Evolutionary conservation across 2,329 filamentous ascomycete genomes (phyloP).

Genomic region (Sphaerulina vaccinii): DNA sequence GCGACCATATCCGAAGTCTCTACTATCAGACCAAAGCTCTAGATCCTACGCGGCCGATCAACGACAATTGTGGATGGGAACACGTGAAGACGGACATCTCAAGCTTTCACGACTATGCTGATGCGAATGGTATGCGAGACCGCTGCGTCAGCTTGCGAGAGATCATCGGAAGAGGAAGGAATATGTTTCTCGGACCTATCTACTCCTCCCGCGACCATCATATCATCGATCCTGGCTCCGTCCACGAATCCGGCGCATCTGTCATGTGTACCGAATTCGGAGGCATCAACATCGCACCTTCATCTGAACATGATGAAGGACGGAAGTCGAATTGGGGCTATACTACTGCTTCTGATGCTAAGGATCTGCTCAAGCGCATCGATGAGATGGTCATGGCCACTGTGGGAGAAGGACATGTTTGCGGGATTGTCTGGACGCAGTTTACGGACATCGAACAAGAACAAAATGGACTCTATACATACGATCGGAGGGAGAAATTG

Average conservation of each 20-base stretch:
- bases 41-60: slow-evolving; percentile 63
- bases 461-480: slow-evolving; percentile 65
- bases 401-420: slow-evolving; percentile 56
- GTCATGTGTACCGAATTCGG: slow-evolving; percentile 68
- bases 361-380: slow-evolving; percentile 59
- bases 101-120: slow-evolving; percentile 68
- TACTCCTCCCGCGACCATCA: slow-evolving; percentile 14
- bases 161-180: slow-evolving; percentile 57
- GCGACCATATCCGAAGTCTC: slow-evolving; percentile 62
- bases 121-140: slow-evolving; percentile 55
- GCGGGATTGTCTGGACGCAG: slow-evolving; percentile 67
- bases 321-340: slow-evolving; percentile 60
- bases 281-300: slow-evolving; percentile 63
- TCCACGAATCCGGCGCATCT: slow-evolving; percentile 56
- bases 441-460: slow-evolving; percentile 64
- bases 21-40: slow-evolving; percentile 65
- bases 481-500: slow-evolving; percentile 61
- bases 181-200: slow-evolving; percentile 52
- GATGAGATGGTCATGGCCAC: slow-evolving; percentile 60
- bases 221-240: slow-evolving; percentile 47
- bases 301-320: slow-evolving; percentile 38
- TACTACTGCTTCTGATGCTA: slow-evolving; percentile 61
- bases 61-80: slow-evolving; percentile 72
- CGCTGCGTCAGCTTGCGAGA: slow-evolving; percentile 55
- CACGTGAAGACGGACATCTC: slow-evolving; percentile 64